Base-by-base conservation (phyloP, 768 basidiomycete genomes). In the Sutorius australiensis region DNA sequence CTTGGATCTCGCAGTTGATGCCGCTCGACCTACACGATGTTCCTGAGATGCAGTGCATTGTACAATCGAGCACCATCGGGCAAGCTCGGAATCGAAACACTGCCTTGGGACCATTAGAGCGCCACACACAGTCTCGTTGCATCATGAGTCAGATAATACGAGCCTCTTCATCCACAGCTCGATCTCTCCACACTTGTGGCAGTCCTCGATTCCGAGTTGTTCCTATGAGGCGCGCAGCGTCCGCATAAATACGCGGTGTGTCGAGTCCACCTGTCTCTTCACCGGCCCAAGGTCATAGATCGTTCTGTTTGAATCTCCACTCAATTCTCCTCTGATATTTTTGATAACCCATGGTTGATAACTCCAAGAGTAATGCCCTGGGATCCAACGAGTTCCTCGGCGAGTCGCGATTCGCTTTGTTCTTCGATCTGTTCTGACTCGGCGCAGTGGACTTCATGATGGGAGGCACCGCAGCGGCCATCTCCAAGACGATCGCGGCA, bases 401-500 rank as follows among this genome's bases (percentile, higher is more conserved):
- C 31, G 27, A 46, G 58, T 49, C 34, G 6, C 11, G 3, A 17
- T 28, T 46, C 13, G 12, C 11, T 34, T 19, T 44, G 5, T 1
- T 6, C 42, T 16, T n/a, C 7, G 11, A 21, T 27, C 8, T 24
- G 17, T 52, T 34, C 48, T 69, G 17, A 56, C 3, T 13, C 19
- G 2, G n/a, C 45, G 2, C 45, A 74, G 73, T 68, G 33, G 66
- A 72, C 50, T 72, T 72, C 53, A 58, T 72, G 63, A 71, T 71
- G 68, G 72, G 71, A 12, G 71, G 72, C 27, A 65, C 67, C 5
- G 67, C 62, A 30, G 69, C 63, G 12, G 57, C 63, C 48, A 74
- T 75, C 49, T 72, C 71, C 30, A 75, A 74, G 50, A 74, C 74
- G 9, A 62, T 55, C 6, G 74, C 73, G 6, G 73, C 73, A 33